phyloP scores from a whole-genome alignment of 2,329 filamentous ascomycete genomes.

The Ascochyta pisi region DNA sequence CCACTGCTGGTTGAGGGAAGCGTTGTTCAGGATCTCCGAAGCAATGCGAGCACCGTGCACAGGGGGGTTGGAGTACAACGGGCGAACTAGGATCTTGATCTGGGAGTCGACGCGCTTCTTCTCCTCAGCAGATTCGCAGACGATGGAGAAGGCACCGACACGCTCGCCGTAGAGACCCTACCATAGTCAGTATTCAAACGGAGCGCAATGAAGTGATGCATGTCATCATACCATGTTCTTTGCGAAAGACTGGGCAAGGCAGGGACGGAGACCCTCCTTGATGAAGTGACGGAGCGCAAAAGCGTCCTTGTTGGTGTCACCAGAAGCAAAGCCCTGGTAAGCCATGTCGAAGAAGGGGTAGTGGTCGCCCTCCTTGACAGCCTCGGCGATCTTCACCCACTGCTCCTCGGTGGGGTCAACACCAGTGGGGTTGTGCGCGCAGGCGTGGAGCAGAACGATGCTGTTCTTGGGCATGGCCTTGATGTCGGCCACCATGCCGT shows the following conservation, averaged over 20 bases:
- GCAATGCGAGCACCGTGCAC: conserved; percentile 96
- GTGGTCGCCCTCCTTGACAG: conserved; percentile 85
- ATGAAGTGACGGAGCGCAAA: conserved; percentile 94
- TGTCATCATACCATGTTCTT: conserved; percentile 87
- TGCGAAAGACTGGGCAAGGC: conserved; percentile 91
- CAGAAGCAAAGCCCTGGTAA: conserved; percentile 97
- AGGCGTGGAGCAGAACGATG: conserved; percentile 93
- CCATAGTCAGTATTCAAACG: not conserved
- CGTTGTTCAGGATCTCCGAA: conserved; percentile 86
- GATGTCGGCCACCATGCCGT: conserved; percentile 89
- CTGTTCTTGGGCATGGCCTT: conserved; percentile 85
- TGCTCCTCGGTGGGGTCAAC: conserved; percentile 91
- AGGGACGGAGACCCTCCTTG: conserved; percentile 86
- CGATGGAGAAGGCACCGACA: conserved; percentile 93
- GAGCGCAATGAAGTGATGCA: not conserved
- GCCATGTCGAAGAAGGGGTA: conserved; percentile 89
- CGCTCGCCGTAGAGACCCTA: conserved; percentile 97
- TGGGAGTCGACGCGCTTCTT: conserved; percentile 96
- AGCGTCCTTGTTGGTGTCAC: conserved; percentile 89
- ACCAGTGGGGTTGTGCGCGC: conserved; percentile 97
- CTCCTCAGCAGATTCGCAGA: conserved; percentile 84
- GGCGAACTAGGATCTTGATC: conserved; percentile 96
- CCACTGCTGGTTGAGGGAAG: conserved; percentile 90
- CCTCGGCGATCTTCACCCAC: conserved; percentile 88
- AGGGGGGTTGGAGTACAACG: conserved; percentile 97